phyloP scores from a whole-genome alignment of 768 basidiomycete genomes.

The Tricholoma terreum region DNA sequence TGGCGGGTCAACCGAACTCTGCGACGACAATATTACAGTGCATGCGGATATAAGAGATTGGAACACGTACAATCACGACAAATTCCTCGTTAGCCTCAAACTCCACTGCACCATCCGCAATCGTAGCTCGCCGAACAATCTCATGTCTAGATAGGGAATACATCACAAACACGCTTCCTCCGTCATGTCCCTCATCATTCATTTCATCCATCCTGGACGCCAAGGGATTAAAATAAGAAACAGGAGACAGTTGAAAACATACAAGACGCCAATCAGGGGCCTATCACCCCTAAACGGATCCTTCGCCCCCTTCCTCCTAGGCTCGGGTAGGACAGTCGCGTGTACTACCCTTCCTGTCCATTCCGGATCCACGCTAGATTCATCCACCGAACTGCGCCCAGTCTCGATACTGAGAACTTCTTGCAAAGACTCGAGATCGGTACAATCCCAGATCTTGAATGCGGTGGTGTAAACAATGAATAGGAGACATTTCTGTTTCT shows the following conservation, averaged over 20 bases:
- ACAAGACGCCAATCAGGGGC: constrained; percentile 34
- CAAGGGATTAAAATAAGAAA: not conserved
- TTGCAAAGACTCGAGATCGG: constrained; percentile 38
- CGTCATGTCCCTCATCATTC: constrained; percentile 10
- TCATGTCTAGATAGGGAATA: constrained; percentile 39
- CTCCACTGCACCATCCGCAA: constrained; percentile 36
- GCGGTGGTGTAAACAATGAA: constrained; percentile 44
- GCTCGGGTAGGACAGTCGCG: constrained; percentile 39
- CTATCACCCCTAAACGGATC: constrained; percentile 24
- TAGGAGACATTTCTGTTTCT: constrained; percentile 4
- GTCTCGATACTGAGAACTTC: constrained; percentile 51
- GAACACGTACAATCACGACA: constrained; percentile 53
- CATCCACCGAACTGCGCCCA: not conserved
- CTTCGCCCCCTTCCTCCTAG: constrained; percentile 18
- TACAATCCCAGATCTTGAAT: constrained; percentile 63
- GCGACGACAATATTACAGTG: not conserved
- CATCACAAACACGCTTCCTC: constrained; percentile 21
- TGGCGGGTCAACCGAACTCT: constrained; percentile 59
- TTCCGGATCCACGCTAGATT: not conserved
- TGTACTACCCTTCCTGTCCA: constrained; percentile 21
- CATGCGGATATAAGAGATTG: not conserved
- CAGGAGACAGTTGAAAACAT: constrained; percentile 8
- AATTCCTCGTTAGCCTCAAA: constrained; percentile 48
- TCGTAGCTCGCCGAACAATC: constrained; percentile 44
- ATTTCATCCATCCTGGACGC: not conserved